Conservation (phyloP, 176 grass and related monocot genomes). For the Oryza longistaminata region DNA sequence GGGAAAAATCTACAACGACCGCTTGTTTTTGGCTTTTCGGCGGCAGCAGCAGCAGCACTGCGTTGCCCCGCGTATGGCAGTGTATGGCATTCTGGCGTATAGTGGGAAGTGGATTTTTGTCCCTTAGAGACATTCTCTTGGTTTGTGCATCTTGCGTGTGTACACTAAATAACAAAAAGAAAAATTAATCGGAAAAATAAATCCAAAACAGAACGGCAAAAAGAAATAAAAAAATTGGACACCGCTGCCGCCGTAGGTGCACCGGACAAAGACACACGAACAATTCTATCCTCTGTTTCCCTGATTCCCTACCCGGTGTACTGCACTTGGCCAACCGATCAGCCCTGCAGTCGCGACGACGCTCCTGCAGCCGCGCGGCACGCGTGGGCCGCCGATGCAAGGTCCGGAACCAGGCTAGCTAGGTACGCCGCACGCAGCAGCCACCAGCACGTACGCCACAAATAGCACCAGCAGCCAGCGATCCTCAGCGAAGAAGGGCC, state of each 20-base stretch:
- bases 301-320: neutral
- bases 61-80: neutral
- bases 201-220: neutral
- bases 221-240: neutral
- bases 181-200: neutral
- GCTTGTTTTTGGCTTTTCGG: neutral
- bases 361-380: neutral
- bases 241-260: neutral
- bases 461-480: neutral
- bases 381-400: neutral
- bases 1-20: neutral
- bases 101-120: neutral
- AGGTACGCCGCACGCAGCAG: too few relatives aligned
- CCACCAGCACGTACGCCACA: neutral
- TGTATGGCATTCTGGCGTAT: neutral
- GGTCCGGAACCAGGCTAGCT: neutral
- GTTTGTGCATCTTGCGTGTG: neutral
- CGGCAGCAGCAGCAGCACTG: neutral
- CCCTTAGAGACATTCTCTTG: too few relatives aligned
- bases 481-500: neutral
- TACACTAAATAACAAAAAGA: neutral
- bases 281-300: neutral
- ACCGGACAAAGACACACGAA: neutral
- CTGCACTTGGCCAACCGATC: neutral
- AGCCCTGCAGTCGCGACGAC: too few relatives aligned